A percentile compares a stretch with the other conserved stretches of the same genome.
Conservation (phyloP, 2,329 filamentous ascomycete species). For the Diaporthe sp. region DNA sequence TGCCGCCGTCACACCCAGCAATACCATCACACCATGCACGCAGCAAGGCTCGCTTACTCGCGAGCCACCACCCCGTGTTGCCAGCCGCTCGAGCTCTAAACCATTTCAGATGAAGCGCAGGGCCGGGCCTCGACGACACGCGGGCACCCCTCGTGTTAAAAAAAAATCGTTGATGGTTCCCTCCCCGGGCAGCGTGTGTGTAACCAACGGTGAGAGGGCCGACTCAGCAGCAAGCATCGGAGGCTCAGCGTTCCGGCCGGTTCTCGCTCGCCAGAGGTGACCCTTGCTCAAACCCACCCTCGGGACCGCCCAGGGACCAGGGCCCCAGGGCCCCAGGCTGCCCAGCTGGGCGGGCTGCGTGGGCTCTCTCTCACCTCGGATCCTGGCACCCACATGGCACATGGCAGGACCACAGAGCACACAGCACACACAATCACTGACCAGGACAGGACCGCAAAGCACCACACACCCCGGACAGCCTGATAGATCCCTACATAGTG, state of each 20-base stretch:
- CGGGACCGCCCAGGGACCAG: constrained; percentile 17
- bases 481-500: constrained; percentile 26
- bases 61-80: neutral
- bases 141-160: neutral
- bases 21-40: constrained; percentile 7
- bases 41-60: constrained; percentile 8
- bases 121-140: constrained; percentile 5
- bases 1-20: constrained; percentile 22
- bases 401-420: constrained; percentile 5
- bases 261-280: constrained; percentile 24
- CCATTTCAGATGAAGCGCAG: neutral
- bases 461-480: constrained; percentile 14
- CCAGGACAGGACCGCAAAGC: neutral
- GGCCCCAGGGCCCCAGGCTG: constrained; percentile 10
- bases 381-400: constrained; percentile 31
- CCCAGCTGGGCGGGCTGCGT: neutral
- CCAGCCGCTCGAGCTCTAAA: constrained; percentile 11
- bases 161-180: neutral
- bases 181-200: neutral
- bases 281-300: constrained; percentile 26
- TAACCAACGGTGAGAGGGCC: constrained; percentile 12
- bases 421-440: neutral
- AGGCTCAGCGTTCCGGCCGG: constrained; percentile 12
- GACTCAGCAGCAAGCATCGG: constrained; percentile 26
- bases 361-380: constrained; percentile 25